Conservation (phyloP, 2,329 filamentous ascomycete species). For the Cladosporium halotolerans region DNA sequence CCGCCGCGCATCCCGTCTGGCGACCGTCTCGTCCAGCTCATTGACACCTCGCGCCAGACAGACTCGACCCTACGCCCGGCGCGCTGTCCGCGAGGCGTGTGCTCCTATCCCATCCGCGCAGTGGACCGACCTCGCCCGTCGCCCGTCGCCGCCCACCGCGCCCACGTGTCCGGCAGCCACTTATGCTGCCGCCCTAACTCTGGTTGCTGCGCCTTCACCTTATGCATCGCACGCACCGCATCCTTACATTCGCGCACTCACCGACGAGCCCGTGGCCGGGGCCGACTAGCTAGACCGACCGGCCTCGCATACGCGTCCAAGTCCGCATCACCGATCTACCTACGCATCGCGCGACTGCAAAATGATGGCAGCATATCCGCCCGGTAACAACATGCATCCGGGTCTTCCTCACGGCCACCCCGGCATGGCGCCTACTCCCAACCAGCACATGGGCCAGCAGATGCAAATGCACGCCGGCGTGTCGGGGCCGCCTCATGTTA, state of each 20-base stretch:
- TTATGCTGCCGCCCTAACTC: conserved; percentile 5
- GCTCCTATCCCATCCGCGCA: not conserved
- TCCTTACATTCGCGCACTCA: conserved; percentile 25
- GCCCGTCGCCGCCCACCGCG: not conserved
- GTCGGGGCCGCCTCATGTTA: conserved; percentile 66
- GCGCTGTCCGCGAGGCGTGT: not conserved
- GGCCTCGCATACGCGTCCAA: not conserved
- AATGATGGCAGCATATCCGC: conserved; percentile 65
- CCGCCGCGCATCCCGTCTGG: too few relatives aligned
- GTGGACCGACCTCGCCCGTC: not conserved
- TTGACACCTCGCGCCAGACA: not conserved
- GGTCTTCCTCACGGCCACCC: conserved; percentile 60
- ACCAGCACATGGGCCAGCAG: conserved; percentile 62
- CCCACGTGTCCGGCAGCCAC: conserved; percentile 1
- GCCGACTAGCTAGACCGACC: not conserved
- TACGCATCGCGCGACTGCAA: conserved; percentile 1
- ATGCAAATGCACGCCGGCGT: conserved; percentile 66
- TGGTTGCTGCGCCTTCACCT: conserved; percentile 11
- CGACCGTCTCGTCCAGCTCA: too few relatives aligned
- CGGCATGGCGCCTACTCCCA: conserved; percentile 60
- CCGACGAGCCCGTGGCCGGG: conserved; percentile 21
- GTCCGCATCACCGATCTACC: not conserved
- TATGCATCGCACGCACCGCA: conserved; percentile 25
- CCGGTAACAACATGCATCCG: conserved; percentile 60
- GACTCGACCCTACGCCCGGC: not conserved